Conservation (phyloP, 257 asterid species). For the Haberlea rhodopensis region DNA sequence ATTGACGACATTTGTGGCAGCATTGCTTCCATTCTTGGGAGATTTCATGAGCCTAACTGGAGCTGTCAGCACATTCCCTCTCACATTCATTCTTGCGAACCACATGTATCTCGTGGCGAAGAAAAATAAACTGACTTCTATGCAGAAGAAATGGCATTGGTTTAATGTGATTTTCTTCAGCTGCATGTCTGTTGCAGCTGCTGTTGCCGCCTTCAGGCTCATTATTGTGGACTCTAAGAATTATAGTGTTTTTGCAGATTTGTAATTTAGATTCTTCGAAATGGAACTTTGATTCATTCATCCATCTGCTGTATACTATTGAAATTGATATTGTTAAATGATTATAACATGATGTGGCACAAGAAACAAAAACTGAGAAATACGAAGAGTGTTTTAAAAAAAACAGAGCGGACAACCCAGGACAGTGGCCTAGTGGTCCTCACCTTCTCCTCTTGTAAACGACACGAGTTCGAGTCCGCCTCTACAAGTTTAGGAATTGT, state of each 20-base stretch:
- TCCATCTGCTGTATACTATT: too few relatives aligned
- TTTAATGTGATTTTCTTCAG: conserved; percentile 60
- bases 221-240: conserved; percentile 59
- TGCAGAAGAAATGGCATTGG: conserved; percentile 93
- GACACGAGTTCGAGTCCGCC: too few relatives aligned
- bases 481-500: too few relatives aligned
- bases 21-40: conserved; percentile 86
- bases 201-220: conserved; percentile 70
- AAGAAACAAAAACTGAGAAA: too few relatives aligned
- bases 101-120: conserved; percentile 89
- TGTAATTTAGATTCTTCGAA: too few relatives aligned
- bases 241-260: conserved; percentile 71
- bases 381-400: too few relatives aligned
- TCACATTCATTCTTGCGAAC: conserved; percentile 94
- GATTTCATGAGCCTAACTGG: conserved; percentile 99
- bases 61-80: conserved; percentile 88
- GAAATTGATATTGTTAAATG: too few relatives aligned
- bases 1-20: conserved; percentile 64
- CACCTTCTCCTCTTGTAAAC: too few relatives aligned
- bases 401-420: too few relatives aligned
- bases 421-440: too few relatives aligned
- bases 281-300: too few relatives aligned
- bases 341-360: too few relatives aligned
- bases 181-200: conserved; percentile 57
- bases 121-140: conserved; percentile 38